These are phyloP conservation scores for Dipsacomyces acuminosporus DNA, from an alignment of 371 early-diverging fungal species.

Conservation along the genomic window DNA sequence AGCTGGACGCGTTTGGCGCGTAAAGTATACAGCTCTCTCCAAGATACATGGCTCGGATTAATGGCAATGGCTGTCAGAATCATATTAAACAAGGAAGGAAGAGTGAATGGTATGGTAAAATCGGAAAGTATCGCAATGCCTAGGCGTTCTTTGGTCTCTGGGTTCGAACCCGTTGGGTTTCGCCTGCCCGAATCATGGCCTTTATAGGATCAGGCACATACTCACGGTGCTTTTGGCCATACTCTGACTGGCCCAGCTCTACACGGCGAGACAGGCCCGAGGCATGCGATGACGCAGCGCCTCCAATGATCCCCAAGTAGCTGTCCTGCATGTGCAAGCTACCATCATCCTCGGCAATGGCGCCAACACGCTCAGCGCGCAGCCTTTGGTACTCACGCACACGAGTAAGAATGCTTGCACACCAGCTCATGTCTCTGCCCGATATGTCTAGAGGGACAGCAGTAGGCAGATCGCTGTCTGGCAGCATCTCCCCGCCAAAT, in stretches of 20 bases:
- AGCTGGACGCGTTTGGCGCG: no score
- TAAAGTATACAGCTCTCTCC: no score
- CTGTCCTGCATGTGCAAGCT: conserved; percentile 26
- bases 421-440: conserved; percentile 38
- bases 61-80: no score
- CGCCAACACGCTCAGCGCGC: conserved; percentile 38
- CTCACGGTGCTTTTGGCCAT: conserved; percentile 4
- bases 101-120: no score
- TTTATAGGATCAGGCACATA: conserved; percentile 21
- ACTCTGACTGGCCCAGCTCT: conserved; percentile 11
- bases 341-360: conserved; percentile 39
- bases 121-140: no score
- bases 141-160: no score
- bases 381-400: conserved; percentile 37
- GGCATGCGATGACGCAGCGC: background rate
- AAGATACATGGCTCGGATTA: no score
- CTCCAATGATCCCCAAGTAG: conserved; percentile 7
- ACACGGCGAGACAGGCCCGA: conserved; percentile 4
- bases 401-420: conserved; percentile 21
- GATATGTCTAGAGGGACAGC: conserved; percentile 44
- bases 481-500: conserved; percentile 19
- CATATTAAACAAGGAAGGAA: no score
- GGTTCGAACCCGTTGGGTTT: background rate
- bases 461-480: conserved; percentile 21
- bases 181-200: conserved; percentile 33